Conservation (phyloP, 2,329 filamentous ascomycete species). For the Fusarium lateritium region DNA sequence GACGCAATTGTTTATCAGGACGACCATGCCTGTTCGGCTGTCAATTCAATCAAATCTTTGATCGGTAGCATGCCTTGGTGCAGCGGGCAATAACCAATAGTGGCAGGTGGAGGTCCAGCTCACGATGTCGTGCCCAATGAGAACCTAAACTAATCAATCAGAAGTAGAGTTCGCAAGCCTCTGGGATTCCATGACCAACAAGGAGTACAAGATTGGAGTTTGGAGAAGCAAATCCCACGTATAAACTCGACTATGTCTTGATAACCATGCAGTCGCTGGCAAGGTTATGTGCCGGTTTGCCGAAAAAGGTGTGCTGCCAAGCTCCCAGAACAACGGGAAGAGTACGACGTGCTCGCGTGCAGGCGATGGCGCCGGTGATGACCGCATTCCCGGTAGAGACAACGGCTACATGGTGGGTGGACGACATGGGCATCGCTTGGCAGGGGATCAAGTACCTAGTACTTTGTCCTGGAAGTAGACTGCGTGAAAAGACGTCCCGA, state of each 20-base stretch:
- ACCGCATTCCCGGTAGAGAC: conserved; percentile 39
- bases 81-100: conserved; percentile 21
- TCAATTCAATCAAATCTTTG: background rate
- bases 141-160: conserved; percentile 19
- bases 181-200: conserved; percentile 10
- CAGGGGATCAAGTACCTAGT: conserved; percentile 30
- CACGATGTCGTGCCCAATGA: conserved; percentile 27
- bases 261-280: conserved; percentile 8
- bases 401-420: conserved; percentile 27
- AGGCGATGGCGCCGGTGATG: conserved; percentile 34
- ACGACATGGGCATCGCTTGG: conserved; percentile 20
- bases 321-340: conserved; percentile 27
- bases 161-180: conserved; percentile 20
- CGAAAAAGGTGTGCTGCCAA: conserved; percentile 47
- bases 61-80: conserved; percentile 6
- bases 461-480: conserved; percentile 8
- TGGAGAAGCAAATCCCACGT: conserved; percentile 35
- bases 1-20: conserved; percentile 40
- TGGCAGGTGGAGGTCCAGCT: conserved; percentile 32
- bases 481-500: background rate
- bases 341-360: conserved; percentile 36
- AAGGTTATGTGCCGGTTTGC: conserved; percentile 42
- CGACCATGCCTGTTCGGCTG: conserved; percentile 2
- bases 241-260: conserved; percentile 15
- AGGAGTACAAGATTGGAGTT: conserved; percentile 13